Evolutionary conservation across 2,329 filamentous ascomycete genomes (phyloP), one percentile per base, ranked within the genome.

Genomic region (Drechslerella coelobrocha): DNA sequence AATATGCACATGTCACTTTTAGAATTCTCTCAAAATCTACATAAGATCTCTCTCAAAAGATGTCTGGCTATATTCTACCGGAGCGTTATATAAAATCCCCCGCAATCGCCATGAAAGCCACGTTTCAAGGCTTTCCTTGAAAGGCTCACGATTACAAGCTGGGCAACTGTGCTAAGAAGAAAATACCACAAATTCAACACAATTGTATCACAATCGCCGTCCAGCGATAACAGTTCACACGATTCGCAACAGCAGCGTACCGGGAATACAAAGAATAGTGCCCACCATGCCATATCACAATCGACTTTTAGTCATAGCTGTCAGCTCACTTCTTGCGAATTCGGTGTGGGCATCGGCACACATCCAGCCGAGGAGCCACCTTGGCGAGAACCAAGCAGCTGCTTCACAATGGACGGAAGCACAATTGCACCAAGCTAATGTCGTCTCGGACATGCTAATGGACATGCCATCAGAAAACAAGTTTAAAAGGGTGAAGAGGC

Each of bases 111-210:
- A 23, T 24, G 12, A 19, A 2, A 8, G 6, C 50, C 47, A 61
- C 57, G 48, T 61, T 61, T 43, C 23, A 51, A 60, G 43, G 55
- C 55, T 53, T n/a, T 47, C 12, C 17, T 39, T 48, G 29, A 34
- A 6, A 34, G 7, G 7, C 29, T 34, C 29, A 34, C 29, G 29
- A n/a, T n/a, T n/a, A n/a, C n/a, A n/a, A 12, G 6, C 29, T 6
- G 29, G 29, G 12, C 6, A 31, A 31, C 29, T 31, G 12, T 31
- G 7, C 47, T 12, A 27, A 6, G 17, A 19, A 12, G 12, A 53
- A 53, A 53, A 53, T 52, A 61, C 57, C 31, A 61, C 57, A 53
- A 9, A 24, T 53, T 43, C 57, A 61, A 61, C 57, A 53, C 57
- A 60, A 14, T 8, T 37, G n/a, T 8, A 8, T n/a, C 8, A 37